Base-by-base conservation (phyloP, 1,284 basidiomycete species). In the Marasmius tenuissimus region DNA sequence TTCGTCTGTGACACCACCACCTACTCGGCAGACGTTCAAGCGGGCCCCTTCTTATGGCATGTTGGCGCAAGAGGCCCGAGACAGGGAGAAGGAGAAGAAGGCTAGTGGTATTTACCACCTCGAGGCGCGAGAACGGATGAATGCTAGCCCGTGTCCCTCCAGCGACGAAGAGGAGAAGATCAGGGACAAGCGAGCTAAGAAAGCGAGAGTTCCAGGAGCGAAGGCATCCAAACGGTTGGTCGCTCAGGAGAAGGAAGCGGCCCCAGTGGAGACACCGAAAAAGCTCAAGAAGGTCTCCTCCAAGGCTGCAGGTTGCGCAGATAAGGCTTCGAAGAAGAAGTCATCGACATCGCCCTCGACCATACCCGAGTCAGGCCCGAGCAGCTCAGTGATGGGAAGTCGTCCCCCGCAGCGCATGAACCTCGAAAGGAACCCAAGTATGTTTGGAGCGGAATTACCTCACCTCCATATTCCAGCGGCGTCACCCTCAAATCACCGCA, bases 401-500 rank as follows among this genome's bases (percentile, higher is more conserved):
- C 57, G 67, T 63, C 62, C 76, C 70, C 58, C 22, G 14, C 48
- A 47, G 47, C 49, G 62, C 27, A 81, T 81, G 75, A 84, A 79
- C 63, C 62, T 81, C 12, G 78, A 84, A 69, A 76, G 85, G 48
- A 86, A 87, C 63, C 83, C 85, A 6, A 86, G 82, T 69, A 85
- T 87, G 39, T 77, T 88, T 57, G 86, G 86, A 11, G 76, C 76
- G 55, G 85, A 82, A 64, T 70, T 83, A 52, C 78, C 81, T 40
- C 72, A 68, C 40, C 62, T 76, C 51, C 68, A 65, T 47, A 61
- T 64, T 38, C 58, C 66, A 33, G 52, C 65, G 16, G 22, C 53
- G 12, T 58, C 61, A 47, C 20, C 38, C 20, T 22, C 18, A 14
- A 18, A 20, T 42, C 20, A 42, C 16, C 42, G 12, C 14, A 20